A percentile compares a stretch with the other conserved stretches of the same genome.
These are phyloP conservation scores for Inonotus obliquus DNA, from an alignment of 1,284 basidiomycete species.

Conservation along the genomic window DNA sequence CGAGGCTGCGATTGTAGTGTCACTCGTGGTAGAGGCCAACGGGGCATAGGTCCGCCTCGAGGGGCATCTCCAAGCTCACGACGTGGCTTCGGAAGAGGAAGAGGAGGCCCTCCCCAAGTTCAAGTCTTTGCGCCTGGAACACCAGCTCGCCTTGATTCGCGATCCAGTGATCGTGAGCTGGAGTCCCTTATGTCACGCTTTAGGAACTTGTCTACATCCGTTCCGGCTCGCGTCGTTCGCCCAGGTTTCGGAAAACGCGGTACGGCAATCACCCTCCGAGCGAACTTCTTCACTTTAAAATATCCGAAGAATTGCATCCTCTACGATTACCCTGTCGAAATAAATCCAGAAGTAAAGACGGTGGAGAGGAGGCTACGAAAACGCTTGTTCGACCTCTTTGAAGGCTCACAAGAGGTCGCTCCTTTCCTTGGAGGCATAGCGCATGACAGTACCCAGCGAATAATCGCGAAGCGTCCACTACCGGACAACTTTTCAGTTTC, in stretches of 20 bases:
- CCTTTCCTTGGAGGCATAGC: slow-evolving; percentile 46
- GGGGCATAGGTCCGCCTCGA: background rate
- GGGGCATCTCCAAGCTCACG: background rate
- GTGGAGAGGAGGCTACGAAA: slow-evolving; percentile 36
- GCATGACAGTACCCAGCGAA: slow-evolving; percentile 54
- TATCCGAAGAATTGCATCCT: slow-evolving; percentile 41
- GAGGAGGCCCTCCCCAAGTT: slow-evolving; percentile 5
- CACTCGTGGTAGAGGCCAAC: background rate
- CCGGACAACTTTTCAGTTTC: slow-evolving; percentile 50
- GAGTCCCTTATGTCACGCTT: slow-evolving; percentile 27
- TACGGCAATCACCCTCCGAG: slow-evolving; percentile 45
- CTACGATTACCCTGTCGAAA: slow-evolving; percentile 58
- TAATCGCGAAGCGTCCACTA: slow-evolving; percentile 52
- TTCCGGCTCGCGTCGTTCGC: slow-evolving; percentile 33
- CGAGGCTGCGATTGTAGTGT: background rate
- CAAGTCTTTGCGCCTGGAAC: slow-evolving; percentile 9
- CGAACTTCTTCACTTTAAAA: slow-evolving; percentile 64
- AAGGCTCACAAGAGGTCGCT: slow-evolving; percentile 37
- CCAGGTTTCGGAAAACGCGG: slow-evolving; percentile 65
- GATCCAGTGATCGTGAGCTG: slow-evolving; percentile 1
- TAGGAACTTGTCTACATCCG: slow-evolving; percentile 29
- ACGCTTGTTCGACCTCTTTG: slow-evolving; percentile 57
- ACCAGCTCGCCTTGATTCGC: slow-evolving; percentile 8
- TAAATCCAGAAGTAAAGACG: slow-evolving; percentile 47
- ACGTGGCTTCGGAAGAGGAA: slow-evolving; percentile 3